Base-by-base conservation (phyloP, 2,329 filamentous ascomycete species). In the Botryosphaeria dothidea region DNA sequence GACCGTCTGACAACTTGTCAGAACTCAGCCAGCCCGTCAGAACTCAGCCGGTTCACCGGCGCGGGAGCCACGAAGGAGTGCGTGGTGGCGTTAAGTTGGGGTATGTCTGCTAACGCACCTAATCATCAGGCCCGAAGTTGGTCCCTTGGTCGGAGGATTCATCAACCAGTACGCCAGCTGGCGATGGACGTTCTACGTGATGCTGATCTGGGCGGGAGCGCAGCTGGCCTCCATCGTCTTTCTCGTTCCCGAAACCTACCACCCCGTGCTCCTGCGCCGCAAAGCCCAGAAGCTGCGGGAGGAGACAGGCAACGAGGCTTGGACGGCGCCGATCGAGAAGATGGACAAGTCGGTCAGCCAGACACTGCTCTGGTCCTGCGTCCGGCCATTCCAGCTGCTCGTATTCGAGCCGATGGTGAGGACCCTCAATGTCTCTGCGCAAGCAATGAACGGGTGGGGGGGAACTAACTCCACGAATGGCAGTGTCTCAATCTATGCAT, bases 211-310 rank as follows among this genome's bases (percentile, higher is more conserved):
- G 92, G 84, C 88, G 1, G 86, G 83, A 29, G 48, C 82, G 7
- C 78, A 92, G 71, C 82, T 92, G 57, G 73, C 83, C 11, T 79
- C 87, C 66, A 88, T 97, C 61, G 73, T 88, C 36, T 74, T 92
- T 36, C 82, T 93, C 48, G 92, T 97, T 2, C 93, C 93, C 4
- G 93, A 97, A 80, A 97, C 93, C 1, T 97, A 95, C 75, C 91
- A 84, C 67, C 85, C 85, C 23, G 85, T 93, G 17, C 79, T 95
- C 54, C 81, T 96, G 46, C 85, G 88, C 61, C 83, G 84, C 49
- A 96, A 95, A 75, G 93, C 93, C 2, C 81, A 82, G 62, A 82
- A 82, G 64, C 75, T 93, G 34, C 88, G 93, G 62, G 85, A 88
- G 73, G 87, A 90, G 66, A 96, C 92, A 0, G 90, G 90, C n/a